Evolutionary conservation across 2,329 filamentous ascomycete species (phyloP), one percentile per base, ranked within the genome.

Genomic region (Tolypocladium pustulatum): DNA sequence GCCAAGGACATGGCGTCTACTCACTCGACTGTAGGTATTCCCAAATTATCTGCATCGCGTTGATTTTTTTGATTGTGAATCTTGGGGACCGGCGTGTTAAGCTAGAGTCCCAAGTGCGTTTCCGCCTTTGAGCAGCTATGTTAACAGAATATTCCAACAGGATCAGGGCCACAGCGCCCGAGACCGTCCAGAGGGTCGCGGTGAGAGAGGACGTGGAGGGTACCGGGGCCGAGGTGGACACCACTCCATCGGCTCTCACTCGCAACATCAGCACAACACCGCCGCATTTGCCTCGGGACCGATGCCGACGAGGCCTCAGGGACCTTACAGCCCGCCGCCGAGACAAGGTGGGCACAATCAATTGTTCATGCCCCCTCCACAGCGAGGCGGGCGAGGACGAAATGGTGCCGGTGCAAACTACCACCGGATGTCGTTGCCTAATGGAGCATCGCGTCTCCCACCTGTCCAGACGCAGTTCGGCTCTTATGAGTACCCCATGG

Each of bases 181-280:
- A 58, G 65, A 70, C 25, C 71, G 72, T 52, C 65, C 68, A 15
- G 76, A 79, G 61, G 69, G 67, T 57, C 69, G 78, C 66, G 61
- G 69, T 62, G 68, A 78, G 63, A 68, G 72, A 57, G 73, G 73
- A 25, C 76, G 78, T 40, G 77, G 77, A 25, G 73, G 73, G 30
- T 79, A 71, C 60, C 75, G 78, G 41, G 73, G 73, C 53, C 78
- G 79, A 54, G 78, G 77, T 41, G 72, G 71, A 22, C 77, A 80
- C 61, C 73, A 74, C 59, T 65, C 66, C 41, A 64, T 64, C 61
- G 72, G 68, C 65, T 65, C 67, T 20, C 73, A 74, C 62, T 62
- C 63, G 57, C 76, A 70, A 61, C 69, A 67, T 54, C 69, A 72
- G 49, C 69, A 72, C 60, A 65, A 64, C 25, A 60, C 61, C 15